Conservation (phyloP, 306 rosid genomes). For the Prinsepia uniflora region DNA sequence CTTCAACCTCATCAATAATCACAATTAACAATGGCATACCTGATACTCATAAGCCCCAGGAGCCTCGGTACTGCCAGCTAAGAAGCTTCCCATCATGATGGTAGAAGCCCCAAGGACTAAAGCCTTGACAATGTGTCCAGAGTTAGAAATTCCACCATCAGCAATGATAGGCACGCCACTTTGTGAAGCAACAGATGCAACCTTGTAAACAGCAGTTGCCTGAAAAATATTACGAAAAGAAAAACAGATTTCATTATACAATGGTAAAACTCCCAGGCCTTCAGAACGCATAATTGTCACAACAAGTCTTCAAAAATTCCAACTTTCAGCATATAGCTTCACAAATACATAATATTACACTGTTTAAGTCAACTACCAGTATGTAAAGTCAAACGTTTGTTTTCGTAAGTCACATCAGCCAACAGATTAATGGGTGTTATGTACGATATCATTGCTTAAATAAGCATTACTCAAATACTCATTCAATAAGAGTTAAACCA, state of each 20-base stretch:
- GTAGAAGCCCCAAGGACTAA: slow-evolving; percentile 83
- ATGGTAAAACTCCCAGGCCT: background rate
- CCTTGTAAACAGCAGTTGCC: slow-evolving; percentile 93
- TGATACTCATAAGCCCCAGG: slow-evolving; percentile 75
- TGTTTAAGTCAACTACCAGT: background rate
- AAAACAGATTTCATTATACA: background rate
- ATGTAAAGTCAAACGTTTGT: background rate
- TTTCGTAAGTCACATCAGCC: background rate
- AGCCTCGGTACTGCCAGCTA: slow-evolving; percentile 87
- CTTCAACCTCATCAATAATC: background rate
- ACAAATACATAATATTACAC: background rate
- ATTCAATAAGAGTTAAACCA: background rate
- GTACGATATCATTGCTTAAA: background rate
- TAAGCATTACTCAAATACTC: background rate
- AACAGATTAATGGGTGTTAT: background rate
- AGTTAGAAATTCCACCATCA: slow-evolving; percentile 90
- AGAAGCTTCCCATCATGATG: slow-evolving; percentile 95
- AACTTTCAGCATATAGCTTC: background rate
- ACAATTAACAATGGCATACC: slow-evolving; percentile 34
- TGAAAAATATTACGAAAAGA: slow-evolving; percentile 25
- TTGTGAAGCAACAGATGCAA: slow-evolving; percentile 66
- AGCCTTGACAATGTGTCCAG: slow-evolving; percentile 92
- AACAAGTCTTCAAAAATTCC: background rate
- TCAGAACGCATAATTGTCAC: background rate
- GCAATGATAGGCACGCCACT: slow-evolving; percentile 82